Base-by-base conservation (phyloP, 2,329 filamentous ascomycete species). In the Fusarium abutilonis region DNA sequence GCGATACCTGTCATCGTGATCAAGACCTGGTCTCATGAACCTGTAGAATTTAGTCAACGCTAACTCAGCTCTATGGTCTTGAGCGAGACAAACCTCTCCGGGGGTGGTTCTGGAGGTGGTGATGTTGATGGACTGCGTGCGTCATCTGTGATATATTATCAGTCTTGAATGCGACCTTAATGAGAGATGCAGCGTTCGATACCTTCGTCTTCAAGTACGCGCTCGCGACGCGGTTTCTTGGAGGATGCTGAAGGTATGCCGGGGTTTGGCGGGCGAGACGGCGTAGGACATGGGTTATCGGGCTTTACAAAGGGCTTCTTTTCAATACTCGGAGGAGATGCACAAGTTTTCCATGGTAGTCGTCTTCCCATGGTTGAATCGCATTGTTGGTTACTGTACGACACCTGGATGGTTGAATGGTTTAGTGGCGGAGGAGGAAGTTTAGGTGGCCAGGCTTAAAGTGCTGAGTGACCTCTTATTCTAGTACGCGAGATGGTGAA, bases 1-100 rank as follows among this genome's bases (percentile, higher is more conserved):
- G 68, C 90, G 88, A 74, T 86, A 94, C 51, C 77, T 78, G 71
- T 93, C 90, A 72, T 95, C 91, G n/a, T 82, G 75, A 4, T 83
- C 79, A n/a, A 83, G 74, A 3, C 87, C 88, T 42, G 86, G 80
- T 3, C 80, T 77, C 89, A 94, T 93, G 72, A 81, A 81, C 28
- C 85, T 87, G 50, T 15, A 21, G 9, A 10, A 26, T 26, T 29
- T 28, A 17, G 19, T 61, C 6, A 47, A 41, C 8, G 17, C 13
- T 28, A n/a, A 15, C 14, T 35, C 19, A 28, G 36, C 21, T 29
- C 17, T 21, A n/a, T 28, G 19, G 15, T 9, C 14, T 14, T 8
- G n/a, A 17, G 6, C 13, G 23, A 32, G 26, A 53, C 14, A 46
- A 45, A 85, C 83, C 70, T 76, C 74, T 85, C 80, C 46, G 69